phyloP scores from a whole-genome alignment of 768 basidiomycete species.

The Stropharia rugosoannulata region DNA sequence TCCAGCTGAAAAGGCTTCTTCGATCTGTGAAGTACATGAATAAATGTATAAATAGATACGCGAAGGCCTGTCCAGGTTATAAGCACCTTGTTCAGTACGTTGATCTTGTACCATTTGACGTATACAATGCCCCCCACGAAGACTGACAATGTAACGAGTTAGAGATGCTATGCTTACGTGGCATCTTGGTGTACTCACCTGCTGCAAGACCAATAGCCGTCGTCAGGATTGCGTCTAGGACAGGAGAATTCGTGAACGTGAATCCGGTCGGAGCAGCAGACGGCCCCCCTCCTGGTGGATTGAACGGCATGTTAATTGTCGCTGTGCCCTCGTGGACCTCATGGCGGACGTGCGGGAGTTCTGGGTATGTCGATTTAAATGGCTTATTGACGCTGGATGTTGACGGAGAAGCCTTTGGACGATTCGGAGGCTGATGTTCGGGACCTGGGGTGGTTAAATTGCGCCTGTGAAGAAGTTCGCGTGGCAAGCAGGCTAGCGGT shows the following conservation, averaged over 20 bases:
- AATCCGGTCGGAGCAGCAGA: constrained; percentile 30
- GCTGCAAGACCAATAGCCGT: constrained; percentile 61
- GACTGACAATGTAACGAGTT: constrained; percentile 31
- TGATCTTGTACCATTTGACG: constrained; percentile 78
- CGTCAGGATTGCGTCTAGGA: constrained; percentile 56
- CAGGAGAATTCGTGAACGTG: constrained; percentile 39
- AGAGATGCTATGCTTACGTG: neutral
- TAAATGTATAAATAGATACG: constrained; percentile 4
- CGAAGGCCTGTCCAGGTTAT: neutral
- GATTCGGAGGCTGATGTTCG: neutral
- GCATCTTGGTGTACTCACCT: constrained; percentile 34
- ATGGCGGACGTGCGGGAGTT: constrained; percentile 28
- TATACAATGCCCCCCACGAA: constrained; percentile 75
- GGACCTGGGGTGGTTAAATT: constrained; percentile 1
- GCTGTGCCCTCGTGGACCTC: constrained; percentile 42
- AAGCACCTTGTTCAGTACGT: constrained; percentile 77
- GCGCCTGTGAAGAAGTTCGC: neutral
- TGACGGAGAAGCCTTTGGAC: neutral
- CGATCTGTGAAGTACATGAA: constrained; percentile 51
- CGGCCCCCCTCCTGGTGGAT: constrained; percentile 39
- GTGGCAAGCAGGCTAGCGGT: too few relatives aligned
- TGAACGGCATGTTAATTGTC: constrained; percentile 37
- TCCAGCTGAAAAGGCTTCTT: constrained; percentile 72
- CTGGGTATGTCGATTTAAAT: constrained; percentile 4
- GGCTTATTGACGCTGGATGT: constrained; percentile 5